Evolutionary conservation across 352 stramenopile genomes (phyloP).

Genomic region (Elongisporangium undulatum): DNA sequence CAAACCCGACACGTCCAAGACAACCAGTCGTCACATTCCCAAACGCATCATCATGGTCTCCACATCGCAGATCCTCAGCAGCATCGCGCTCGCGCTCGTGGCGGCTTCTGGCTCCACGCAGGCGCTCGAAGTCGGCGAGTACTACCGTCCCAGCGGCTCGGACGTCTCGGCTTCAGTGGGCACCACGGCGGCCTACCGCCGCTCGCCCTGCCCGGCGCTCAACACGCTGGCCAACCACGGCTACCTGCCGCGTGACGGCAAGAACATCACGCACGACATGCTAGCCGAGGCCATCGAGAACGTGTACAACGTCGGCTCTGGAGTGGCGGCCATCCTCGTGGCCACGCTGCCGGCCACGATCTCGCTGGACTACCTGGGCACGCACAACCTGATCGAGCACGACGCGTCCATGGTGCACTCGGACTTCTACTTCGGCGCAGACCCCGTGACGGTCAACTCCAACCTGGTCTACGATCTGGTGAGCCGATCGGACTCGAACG

Average conservation of each 20-base stretch:
- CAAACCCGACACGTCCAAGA: no score
- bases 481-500: slow-evolving; percentile 28
- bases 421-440: slow-evolving; percentile 40
- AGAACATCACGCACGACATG: slow-evolving; percentile 23
- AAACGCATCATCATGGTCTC: no score
- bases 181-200: slow-evolving; percentile 16
- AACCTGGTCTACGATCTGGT: slow-evolving; percentile 23
- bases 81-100: background rate
- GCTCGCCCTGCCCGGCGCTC: slow-evolving; percentile 37
- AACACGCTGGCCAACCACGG: slow-evolving; percentile 50
- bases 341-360: slow-evolving; percentile 11
- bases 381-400: slow-evolving; percentile 39
- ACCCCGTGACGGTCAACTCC: slow-evolving; percentile 35
- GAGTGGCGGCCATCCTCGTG: slow-evolving; percentile 17
- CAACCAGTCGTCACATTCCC: no score
- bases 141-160: slow-evolving; percentile 16
- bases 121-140: slow-evolving; percentile 16
- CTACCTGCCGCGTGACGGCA: slow-evolving; percentile 31
- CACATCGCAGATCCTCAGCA: background rate
- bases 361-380: slow-evolving; percentile 38
- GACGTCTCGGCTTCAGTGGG: slow-evolving; percentile 18
- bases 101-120: slow-evolving; percentile 4
- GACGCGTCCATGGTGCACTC: slow-evolving; percentile 55
- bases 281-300: slow-evolving; percentile 18
- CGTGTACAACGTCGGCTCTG: slow-evolving; percentile 26